Evolutionary conservation across 2,329 filamentous ascomycete genomes (phyloP), one percentile per base, ranked within the genome.

Genomic region (Aspergillus pseudonomiae): DNA sequence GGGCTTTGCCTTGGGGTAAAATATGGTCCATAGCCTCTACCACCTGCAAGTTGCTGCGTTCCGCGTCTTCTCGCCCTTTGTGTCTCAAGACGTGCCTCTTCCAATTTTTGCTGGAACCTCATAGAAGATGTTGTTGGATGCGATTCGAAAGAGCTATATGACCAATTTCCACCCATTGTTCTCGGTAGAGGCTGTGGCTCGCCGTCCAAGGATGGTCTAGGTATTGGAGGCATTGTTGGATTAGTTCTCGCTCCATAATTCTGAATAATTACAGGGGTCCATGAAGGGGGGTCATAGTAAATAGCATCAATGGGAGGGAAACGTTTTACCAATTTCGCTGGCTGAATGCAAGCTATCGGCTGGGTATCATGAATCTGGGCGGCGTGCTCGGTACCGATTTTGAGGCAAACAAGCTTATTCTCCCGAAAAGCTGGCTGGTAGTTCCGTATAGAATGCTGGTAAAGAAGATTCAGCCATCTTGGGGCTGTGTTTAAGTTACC

Each of bases 361-460:
- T 48, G 28, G 32, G 39, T 11, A 32, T 36, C 24, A 4, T 34
- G 19, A 60, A 73, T 66, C 41, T 68, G 66, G 50, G 71, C 71
- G 26, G 69, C 71, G 36, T 67, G 65, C 46, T 68, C 64, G 4
- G 63, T 53, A 9, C 68, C 70, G 28, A 74, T 64, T 30, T 56
- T 71, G 46, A 73, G 62, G 26, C 63, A 65, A 30, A 74, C 59
- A 3, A 73, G 12, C 16, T 65, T 63, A 39, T 59, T 53, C 6
- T 24, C 28, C 21, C 32, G 59, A 46, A 43, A 36, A 16, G 46
- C 34, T 24, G 41, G 30, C 19, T 24, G 54, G n/a, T 39, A 28
- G 24, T 26, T 26, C 24, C 21, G 21, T 45, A 39, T 54, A 45
- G 32, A 28, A 32, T 54, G 30, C 4, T 54, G 54, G 16, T 59